Base-by-base conservation (phyloP, 106 monocot genomes). In the Acorus gramineus region DNA sequence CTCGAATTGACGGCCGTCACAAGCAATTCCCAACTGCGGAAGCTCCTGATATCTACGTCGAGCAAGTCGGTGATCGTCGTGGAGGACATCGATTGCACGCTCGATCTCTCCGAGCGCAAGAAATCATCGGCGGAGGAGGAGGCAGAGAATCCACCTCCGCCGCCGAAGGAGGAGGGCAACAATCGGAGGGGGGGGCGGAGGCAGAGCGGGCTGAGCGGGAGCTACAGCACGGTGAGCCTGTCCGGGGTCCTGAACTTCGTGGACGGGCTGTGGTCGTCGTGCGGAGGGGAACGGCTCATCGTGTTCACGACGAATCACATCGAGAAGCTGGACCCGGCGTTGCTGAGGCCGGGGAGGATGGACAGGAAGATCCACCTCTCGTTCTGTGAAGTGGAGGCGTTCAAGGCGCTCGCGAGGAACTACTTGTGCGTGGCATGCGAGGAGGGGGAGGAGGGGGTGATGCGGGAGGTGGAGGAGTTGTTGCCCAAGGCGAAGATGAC, bases 51-150 rank as follows among this genome's bases (percentile, higher is more conserved):
- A 10, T 69, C 72, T 3, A 79, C 81, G 45, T 48, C 66, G 7
- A 68, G 62, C 57, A 82, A 79, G 73, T 86, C 86, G 3, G 56
- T 86, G 53, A 44, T 85, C 60, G 85, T 85, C 45, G 59, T 85
- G 55, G 81, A 85, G 66, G 78, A 85, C 65, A 44, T 86, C 60
- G 86, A 86, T 68, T 76, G 86, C 76, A 62, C 78, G 14, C 65
- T 79, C 50, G 76, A 79, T 60, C 71, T 85, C 65, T 70, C 73
- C 49, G 70, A 80, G 58, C 80, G 82, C 60, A 81, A 64, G 11
- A 74, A 67, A 61, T 28, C 28, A 28, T 28, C 28, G 28, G 28
- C 28, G 28, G 28, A 28, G 28, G 28, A 28, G 28, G 28, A 28
- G 28, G 28, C 28, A 28, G 28, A 28, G 28, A 28, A 28, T 28